Base-by-base conservation (phyloP, 257 asterid genomes). In the Capsicum baccatum region DNA sequence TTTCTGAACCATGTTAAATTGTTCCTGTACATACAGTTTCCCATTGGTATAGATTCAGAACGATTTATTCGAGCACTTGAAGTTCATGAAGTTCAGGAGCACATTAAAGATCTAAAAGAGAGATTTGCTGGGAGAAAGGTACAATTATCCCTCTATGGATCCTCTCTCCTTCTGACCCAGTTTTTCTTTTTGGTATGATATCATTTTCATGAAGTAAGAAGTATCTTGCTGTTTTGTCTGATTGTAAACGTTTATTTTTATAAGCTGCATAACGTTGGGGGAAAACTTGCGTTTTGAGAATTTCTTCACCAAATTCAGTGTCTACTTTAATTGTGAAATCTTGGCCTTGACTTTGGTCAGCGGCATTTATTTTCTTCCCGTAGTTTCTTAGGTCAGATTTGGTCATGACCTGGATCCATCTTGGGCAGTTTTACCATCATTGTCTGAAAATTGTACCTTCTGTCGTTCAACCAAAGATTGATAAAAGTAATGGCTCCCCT, bases 111-210 rank as follows among this genome's bases (percentile, higher is more conserved):
- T 74, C 76, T 95, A 66, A 89, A 93, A 89, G 93, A 92, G 69
- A 89, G 98, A 87, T 95, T 95, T 91, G 82, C 94, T 63, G 98
- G 98, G 87, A 90, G 98, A 90, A 94, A 94, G 97, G 98, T 95
- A 83, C 66, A 80, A 80, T 79, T 84, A 84, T 87, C 79, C 79
- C 67, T 74, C 73, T 76, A 69, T 83, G 48, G 17, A 52, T 50
- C 63, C 54, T 50, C 79, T 63, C 74, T 82, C 57, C 19, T 55
- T 52, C 82, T 54, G 33, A 16, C 26, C 82, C 33, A 33, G 50
- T 54, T 39, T 76, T 54, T 26, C 8, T 15, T 54, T 55, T 54
- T 78, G 33, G 48, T 15, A 78, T 78, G 50, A 78, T 78, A 55
- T 52, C 81, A 52, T 35, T 78, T 78, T 78, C 82, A 78, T 78